Evolutionary conservation across 805 yeast genomes (phyloP), one percentile per base, ranked within the genome.

Genomic region (Ogataea nonfermentans): DNA sequence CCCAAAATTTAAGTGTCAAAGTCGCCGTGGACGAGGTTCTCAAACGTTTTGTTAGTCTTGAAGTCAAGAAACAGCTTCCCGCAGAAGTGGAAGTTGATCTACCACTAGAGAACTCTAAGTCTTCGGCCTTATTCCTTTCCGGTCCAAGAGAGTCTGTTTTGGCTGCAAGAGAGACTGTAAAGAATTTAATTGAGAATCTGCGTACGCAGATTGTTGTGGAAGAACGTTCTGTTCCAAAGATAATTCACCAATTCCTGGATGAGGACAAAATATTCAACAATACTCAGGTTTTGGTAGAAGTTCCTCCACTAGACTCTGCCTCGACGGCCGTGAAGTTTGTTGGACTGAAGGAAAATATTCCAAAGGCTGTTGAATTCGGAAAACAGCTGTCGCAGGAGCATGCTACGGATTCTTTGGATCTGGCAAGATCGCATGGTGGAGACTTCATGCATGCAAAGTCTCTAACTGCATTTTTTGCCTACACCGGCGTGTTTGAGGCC

Each of bases 351-450:
- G 55, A 60, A 10, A 71, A 76, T 39, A 73, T 90, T 35, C 53
- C 70, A 9, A 65, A 67, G 12, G 97, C 97, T 13, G 68, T 82
- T 46, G 69, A 68, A 20, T 66, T 64, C 43, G 86, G 91, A 11
- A 75, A 80, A 60, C 59, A 70, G 34, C 68, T 78, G 29, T 76
- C 93, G 24, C 68, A 79, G 33, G 71, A 76, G 40, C 78, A 72
- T 57, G 67, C 72, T 41, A 76, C 81, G 28, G 88, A 81, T 48
- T 65, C 78, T 24, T 71, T 93, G 56, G 95, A 89, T 54, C 81
- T 93, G 61, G 79, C 95, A 9, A 82, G 77, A 62, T 95, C 98
- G 22, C 97, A 93, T 61, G 85, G 88, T 55, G 86, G 84, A 48
- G 78, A 86, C 56, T 57, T 76, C 37, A 60, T 67, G 12, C 98